phyloP scores from a whole-genome alignment of 106 monocot species.

The Agapanthus africanus region DNA sequence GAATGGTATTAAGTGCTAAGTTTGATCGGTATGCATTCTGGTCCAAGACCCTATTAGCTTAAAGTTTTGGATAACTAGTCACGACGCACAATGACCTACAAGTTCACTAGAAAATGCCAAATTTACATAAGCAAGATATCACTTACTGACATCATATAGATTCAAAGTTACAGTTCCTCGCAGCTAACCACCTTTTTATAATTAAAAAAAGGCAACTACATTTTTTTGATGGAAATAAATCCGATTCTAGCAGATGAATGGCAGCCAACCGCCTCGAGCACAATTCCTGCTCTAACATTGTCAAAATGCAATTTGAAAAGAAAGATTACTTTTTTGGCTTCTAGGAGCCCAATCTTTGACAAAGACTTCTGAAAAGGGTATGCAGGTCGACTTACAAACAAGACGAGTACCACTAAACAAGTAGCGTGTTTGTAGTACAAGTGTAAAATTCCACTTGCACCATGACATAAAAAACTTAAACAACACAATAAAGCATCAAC shows the following conservation, averaged over 20 bases:
- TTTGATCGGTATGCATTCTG: no score
- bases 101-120: not conserved
- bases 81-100: constrained; percentile 2
- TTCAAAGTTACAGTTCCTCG: no score
- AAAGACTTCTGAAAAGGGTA: not conserved
- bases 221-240: not conserved
- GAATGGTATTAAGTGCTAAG: no score
- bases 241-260: not conserved
- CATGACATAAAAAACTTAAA: no score
- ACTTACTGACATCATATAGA: no score
- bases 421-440: no score
- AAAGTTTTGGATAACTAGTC: no score
- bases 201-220: not conserved
- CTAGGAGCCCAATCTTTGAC: not conserved
- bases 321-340: not conserved
- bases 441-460: no score
- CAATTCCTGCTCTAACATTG: not conserved
- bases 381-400: not conserved
- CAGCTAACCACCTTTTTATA: no score
- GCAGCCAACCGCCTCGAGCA: not conserved
- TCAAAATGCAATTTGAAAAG: not conserved
- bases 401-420: no score
- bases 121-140: no score
- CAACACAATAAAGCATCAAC: not conserved
- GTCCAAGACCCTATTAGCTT: no score